phyloP scores from a whole-genome alignment of 768 basidiomycete genomes.

The Mycena galopus region DNA sequence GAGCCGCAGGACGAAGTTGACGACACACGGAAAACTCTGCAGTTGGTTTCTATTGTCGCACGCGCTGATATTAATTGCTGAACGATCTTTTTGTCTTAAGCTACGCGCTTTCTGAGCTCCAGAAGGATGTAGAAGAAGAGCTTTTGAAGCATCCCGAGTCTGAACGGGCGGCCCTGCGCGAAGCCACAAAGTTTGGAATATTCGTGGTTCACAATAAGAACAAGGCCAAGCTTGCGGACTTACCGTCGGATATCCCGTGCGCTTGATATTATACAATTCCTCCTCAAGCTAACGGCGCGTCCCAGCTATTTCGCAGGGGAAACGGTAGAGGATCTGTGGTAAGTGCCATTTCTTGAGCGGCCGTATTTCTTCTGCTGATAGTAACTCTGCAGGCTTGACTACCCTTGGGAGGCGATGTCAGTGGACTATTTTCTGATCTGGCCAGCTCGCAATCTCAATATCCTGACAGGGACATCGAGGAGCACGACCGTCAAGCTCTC shows the following conservation, averaged over 20 bases:
- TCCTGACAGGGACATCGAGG: slow-evolving; percentile 75
- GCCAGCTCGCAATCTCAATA: neutral
- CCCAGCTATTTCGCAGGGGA: slow-evolving; percentile 84
- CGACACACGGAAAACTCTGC: slow-evolving; percentile 89
- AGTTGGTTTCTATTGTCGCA: slow-evolving; percentile 61
- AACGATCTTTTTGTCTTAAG: slow-evolving; percentile 52
- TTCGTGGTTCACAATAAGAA: slow-evolving; percentile 97
- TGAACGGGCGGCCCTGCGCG: slow-evolving; percentile 76
- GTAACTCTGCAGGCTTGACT: slow-evolving; percentile 73
- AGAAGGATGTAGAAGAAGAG: slow-evolving; percentile 87
- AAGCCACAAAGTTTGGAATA: slow-evolving; percentile 84
- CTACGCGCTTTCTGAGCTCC: slow-evolving; percentile 91
- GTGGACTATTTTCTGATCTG: slow-evolving; percentile 40
- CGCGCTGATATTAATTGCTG: neutral
- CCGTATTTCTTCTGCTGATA: neutral
- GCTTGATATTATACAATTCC: slow-evolving; percentile 39
- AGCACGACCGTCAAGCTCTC: slow-evolving; percentile 75
- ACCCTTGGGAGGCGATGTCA: slow-evolving; percentile 86
- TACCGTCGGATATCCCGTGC: slow-evolving; percentile 78
- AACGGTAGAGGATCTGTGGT: slow-evolving; percentile 82
- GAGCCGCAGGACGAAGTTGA: slow-evolving; percentile 83
- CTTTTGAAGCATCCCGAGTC: slow-evolving; percentile 73
- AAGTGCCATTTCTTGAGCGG: slow-evolving; percentile 44
- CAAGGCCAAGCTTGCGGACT: slow-evolving; percentile 83
- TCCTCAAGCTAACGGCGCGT: slow-evolving; percentile 12